phyloP scores from a whole-genome alignment of 1,284 basidiomycete genomes.

The Cutaneotrichosporon sp. region DNA sequence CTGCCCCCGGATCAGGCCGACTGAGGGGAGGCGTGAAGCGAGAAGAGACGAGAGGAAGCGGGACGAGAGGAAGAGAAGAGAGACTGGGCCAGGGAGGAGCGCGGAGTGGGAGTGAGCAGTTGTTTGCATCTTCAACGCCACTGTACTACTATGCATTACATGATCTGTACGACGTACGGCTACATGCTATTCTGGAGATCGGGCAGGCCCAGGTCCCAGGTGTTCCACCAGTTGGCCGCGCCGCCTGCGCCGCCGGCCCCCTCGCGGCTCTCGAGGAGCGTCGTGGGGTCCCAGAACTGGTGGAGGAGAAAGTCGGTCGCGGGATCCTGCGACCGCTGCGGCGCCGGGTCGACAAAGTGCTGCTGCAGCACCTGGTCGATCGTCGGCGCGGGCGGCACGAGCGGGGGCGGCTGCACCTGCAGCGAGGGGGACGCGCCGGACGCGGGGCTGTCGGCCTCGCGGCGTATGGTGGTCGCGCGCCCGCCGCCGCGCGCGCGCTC shows the following conservation, averaged over 20 bases:
- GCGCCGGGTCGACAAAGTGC: conserved; percentile 13
- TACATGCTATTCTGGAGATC: neutral
- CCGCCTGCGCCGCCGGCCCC: conserved; percentile 1
- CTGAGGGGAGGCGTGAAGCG: neutral
- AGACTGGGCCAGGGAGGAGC: too few relatives aligned
- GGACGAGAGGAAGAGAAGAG: neutral
- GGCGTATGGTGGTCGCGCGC: conserved; percentile 18
- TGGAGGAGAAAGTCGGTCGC: conserved; percentile 30
- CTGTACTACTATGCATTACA: conserved; percentile 1
- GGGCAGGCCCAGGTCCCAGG: neutral
- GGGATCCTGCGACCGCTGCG: neutral
- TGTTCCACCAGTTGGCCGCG: conserved; percentile 24
- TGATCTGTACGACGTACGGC: neutral
- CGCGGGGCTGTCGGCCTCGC: neutral
- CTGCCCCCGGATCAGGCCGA: neutral
- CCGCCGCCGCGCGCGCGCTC: conserved; percentile 21
- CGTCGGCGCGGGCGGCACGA: conserved; percentile 2
- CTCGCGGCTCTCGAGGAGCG: conserved; percentile 20
- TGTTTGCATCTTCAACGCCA: neutral
- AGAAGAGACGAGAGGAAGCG: too few relatives aligned
- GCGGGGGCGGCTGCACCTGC: neutral
- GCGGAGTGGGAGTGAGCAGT: neutral
- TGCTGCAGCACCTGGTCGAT: conserved; percentile 24
- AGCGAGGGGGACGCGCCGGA: neutral
- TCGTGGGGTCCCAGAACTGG: conserved; percentile 42